Evolutionary conservation across 2,329 filamentous ascomycete genomes (phyloP).

Genomic region (Aspergillus piperis): DNA sequence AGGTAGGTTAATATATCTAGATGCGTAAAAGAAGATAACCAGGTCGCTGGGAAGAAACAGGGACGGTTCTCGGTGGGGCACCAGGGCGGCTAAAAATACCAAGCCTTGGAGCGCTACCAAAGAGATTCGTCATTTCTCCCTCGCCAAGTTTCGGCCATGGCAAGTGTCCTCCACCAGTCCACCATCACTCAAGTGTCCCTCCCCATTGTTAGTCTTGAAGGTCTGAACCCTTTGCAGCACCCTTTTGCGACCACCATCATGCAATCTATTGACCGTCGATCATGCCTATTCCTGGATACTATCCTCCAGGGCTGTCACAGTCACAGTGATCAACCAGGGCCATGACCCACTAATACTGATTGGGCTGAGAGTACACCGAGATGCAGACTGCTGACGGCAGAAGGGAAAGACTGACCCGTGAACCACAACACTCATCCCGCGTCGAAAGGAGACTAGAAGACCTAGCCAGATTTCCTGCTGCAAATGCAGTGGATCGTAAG

Average conservation of each 20-base stretch:
- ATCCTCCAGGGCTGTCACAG: background rate
- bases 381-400: background rate
- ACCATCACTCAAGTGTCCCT: background rate
- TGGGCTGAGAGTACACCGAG: background rate
- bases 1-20: background rate
- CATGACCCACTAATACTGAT: background rate
- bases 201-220: background rate
- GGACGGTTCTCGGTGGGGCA: background rate
- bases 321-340: background rate
- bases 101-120: background rate
- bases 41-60: background rate
- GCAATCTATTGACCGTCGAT: background rate
- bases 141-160: background rate
- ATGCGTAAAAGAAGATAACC: background rate
- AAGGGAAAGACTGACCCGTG: background rate
- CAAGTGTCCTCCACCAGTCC: background rate
- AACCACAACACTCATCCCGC: background rate
- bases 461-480: background rate
- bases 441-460: background rate
- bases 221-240: background rate
- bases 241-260: background rate
- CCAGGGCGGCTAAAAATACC: background rate
- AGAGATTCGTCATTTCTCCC: constrained; percentile 1
- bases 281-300: background rate
- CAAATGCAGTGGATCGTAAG: background rate